Evolutionary conservation across 1,284 basidiomycete species (phyloP).

Genomic region (Chondrostereum purpureum): DNA sequence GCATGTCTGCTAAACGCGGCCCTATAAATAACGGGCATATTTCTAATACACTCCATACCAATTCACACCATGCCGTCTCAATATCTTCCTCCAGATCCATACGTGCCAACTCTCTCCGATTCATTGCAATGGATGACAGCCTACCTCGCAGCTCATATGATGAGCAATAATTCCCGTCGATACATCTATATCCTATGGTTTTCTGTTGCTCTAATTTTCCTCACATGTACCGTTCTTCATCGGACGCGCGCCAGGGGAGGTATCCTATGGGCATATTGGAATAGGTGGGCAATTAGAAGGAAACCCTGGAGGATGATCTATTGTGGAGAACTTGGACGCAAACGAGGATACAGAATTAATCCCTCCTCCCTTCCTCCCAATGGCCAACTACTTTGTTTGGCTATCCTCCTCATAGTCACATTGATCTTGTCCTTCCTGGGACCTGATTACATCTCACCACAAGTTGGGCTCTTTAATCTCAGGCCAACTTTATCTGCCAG

Average conservation of each 20-base stretch:
- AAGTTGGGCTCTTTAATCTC: slow-evolving; percentile 30
- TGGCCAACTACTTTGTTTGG: slow-evolving; percentile 46
- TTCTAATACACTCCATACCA: slow-evolving; percentile 3
- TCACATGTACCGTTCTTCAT: slow-evolving; percentile 34
- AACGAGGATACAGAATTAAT: slow-evolving; percentile 16
- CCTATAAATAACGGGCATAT: too few relatives aligned
- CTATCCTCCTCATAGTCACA: slow-evolving; percentile 35
- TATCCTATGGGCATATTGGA: slow-evolving; percentile 42
- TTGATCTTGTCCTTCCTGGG: slow-evolving; percentile 54
- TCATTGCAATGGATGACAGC: slow-evolving; percentile 48
- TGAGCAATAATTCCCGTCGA: slow-evolving; percentile 42
- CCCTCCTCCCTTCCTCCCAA: slow-evolving; percentile 55
- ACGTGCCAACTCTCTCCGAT: slow-evolving; percentile 20
- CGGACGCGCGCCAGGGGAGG: slow-evolving; percentile 35
- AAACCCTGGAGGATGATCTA: slow-evolving; percentile 35
- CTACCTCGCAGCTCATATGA: slow-evolving; percentile 47
- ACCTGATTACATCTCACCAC: slow-evolving; percentile 69
- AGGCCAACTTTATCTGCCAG: slow-evolving; percentile 10
- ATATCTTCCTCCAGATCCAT: background rate
- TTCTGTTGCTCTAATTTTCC: slow-evolving; percentile 32
- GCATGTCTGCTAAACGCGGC: too few relatives aligned
- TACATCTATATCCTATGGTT: slow-evolving; percentile 56
- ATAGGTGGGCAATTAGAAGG: slow-evolving; percentile 47
- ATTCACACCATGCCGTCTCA: background rate
- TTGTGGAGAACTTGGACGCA: slow-evolving; percentile 1